Base-by-base conservation (phyloP, 345 rosid genomes). In the sweet orange (Citrus sinensis) region DNA sequence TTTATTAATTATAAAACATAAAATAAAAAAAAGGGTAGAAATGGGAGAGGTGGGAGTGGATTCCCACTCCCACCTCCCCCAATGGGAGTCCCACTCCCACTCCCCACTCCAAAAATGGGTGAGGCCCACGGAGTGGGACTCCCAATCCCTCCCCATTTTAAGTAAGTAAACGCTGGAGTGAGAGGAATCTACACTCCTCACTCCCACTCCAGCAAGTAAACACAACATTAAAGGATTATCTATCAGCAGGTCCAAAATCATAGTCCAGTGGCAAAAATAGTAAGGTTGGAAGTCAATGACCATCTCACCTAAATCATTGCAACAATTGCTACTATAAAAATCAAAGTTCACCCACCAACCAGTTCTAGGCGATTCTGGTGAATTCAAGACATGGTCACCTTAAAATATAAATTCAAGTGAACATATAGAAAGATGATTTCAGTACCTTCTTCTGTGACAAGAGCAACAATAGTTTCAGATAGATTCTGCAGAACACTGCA, bases 361-460 rank as follows among this genome's bases (percentile, higher is more conserved):
- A 72, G 22, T 73, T 37, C 77, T 67, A 54, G 61, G 22, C 69
- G 40, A 54, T 5, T 5, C 55, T 3, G 35, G 71, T 14, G 71
- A 72, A 19, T 35, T 79, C 56, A 64, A 67, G 39, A 27, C 49
- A 29, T 22, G 5, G 7, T 30, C 37, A 74, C 19, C 58, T 2
- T 17, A 40, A 69, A 27, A 32, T 35, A 78, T 35, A 1, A 7
- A 22, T 22, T 20, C 29, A 75, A 29, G 37, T 51, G 17, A 17
- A 55, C 27, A 25, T 40, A 51, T 40, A 34, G 69, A 67, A 40
- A 72, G 32, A 55, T 67, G 72, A 82, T 13, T 76, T 58, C 72
- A 78, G 66, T 88, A 95, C 98, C 99, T 93, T 92, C 97, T 84
- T 95, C 58, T 0, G 93, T 92, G 46, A 93, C 88, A 49, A 95